Base-by-base conservation (phyloP, 2,329 filamentous ascomycete genomes). In the Teratosphaeria viscida region DNA sequence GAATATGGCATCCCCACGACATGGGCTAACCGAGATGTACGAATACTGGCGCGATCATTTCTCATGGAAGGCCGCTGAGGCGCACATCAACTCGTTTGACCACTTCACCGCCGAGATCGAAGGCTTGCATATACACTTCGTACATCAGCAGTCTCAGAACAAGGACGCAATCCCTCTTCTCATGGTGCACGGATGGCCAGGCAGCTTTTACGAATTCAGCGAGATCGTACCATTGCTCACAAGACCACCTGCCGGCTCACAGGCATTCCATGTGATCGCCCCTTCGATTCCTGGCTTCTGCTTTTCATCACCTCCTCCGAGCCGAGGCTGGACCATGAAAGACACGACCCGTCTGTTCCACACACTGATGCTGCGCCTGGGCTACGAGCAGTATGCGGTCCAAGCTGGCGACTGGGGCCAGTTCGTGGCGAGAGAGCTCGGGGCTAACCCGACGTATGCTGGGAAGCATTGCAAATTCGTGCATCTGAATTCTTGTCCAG, bases 261-360 rank as follows among this genome's bases (percentile, higher is more conserved):
- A 57, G 26, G 73, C 78, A 0, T 86, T 85, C 64, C 78, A 85
- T 61, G 73, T 84, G 11, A 78, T 86, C 0, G 81, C 81, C 0
- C 83, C 83, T 0, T 83, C 79, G 6, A 71, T 86, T 1, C 82
- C 83, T 0, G 80, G 81, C 54, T 81, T 76, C 61, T 76, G 80
- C 65, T 80, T 83, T 72, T 78, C 72, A 1, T 64, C 65, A 5
- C 63, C 67, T 5, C 70, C 74, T 6, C 67, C 67, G 1, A 62
- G 60, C 3, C 16, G 47, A 8, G 68, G 67, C 3, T 77, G 75
- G 74, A 74, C 67, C 3, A 62, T 73, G 14, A 66, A 70, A 32
- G 73, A 77, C 57, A 74, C 71, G 1, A 72, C 75, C 6, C 67
- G 71, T 0, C 53, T 75, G 10, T 75, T 76, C 54, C 65, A 77